Evolutionary conservation across 495 filamentous ascomycete species (phyloP).

Genomic region (Neurospora tetrasperma): DNA sequence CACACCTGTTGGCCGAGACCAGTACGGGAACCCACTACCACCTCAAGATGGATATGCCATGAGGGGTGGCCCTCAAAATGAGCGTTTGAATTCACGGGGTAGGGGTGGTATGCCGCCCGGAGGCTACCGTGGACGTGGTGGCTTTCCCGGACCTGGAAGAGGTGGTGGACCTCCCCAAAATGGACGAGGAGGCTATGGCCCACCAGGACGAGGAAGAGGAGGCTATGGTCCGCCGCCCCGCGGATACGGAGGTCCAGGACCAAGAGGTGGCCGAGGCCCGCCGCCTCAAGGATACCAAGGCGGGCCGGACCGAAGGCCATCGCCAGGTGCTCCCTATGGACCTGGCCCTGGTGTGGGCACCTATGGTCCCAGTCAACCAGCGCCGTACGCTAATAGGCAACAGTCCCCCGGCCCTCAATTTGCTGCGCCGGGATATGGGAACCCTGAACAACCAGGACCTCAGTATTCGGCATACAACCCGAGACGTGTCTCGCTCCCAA

Average conservation of each 20-base stretch:
- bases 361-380: slow-evolving; percentile 16
- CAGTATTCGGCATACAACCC: slow-evolving; percentile 36
- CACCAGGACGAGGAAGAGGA: slow-evolving; percentile 33
- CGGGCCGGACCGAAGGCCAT: slow-evolving; percentile 30
- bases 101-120: slow-evolving; percentile 40
- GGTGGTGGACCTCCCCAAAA: slow-evolving; percentile 27
- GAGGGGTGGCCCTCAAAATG: slow-evolving; percentile 51
- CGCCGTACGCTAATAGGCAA: slow-evolving; percentile 1
- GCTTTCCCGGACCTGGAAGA: slow-evolving; percentile 32
- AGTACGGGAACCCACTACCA: slow-evolving; percentile 55
- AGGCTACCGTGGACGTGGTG: slow-evolving; percentile 46
- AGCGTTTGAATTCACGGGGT: slow-evolving; percentile 47
- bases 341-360: slow-evolving; percentile 22
- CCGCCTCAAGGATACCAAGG: slow-evolving; percentile 44
- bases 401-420: slow-evolving; percentile 22
- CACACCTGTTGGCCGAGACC: slow-evolving; percentile 40
- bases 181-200: slow-evolving; percentile 31
- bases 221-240: slow-evolving; percentile 43
- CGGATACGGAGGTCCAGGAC: slow-evolving; percentile 44
- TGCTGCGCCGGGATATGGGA: slow-evolving; percentile 31
- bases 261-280: slow-evolving; percentile 42
- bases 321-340: slow-evolving; percentile 36
- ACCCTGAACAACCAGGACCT: slow-evolving; percentile 19
- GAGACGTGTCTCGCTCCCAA: slow-evolving; percentile 30
- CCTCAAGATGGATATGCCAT: slow-evolving; percentile 39